Base-by-base conservation (phyloP, 1,284 basidiomycete genomes). In the Melampsora larici-populina region DNA sequence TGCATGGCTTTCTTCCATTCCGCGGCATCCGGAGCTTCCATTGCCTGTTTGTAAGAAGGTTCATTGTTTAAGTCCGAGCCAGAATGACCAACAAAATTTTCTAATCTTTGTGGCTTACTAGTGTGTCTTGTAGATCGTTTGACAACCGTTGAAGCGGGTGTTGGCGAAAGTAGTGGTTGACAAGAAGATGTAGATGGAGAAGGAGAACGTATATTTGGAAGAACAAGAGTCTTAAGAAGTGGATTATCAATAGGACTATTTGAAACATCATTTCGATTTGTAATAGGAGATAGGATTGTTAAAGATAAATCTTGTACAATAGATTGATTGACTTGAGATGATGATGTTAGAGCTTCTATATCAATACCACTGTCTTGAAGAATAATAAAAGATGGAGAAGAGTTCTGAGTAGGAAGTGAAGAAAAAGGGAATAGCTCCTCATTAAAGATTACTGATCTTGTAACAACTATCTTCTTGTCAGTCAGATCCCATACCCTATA, bases 1-100 rank as follows among this genome's bases (percentile, higher is more conserved):
- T 21, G 18, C 73, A 76, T 76, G 17, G 64, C 64, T 24, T 60
- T 51, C 15, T 55, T 55, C 51, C 51, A 55, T 55, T 55, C 24
- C 13, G 2, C 51, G 6, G 51, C 29, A 36, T 55, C 51, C 3
- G 51, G 6, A 24, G 51, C 17, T 21, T 17, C 24, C 21, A 64
- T 64, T 5, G 62, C 29, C 31, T 64, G 62, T n/a, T 64, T 64
- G 18, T 26, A 64, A 64, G 62, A 8, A 26, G 31, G 26, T 18
- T 29, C 62, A 64, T 64, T 24, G 6, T 64, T 26, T 21, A 15
- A 55, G 51, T 55, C 18, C 6, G 13, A 5, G 17, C 51, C 13
- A 21, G 51, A 4, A 55, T 55, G 51, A 55, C 17, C 3, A 21
- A 2, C 51, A 24, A 55, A 13, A 24, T 55, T 55, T 21, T 15